Percentiles rank a stretch among this genome's conserved stretches.
Conservation (phyloP, 1,284 basidiomycete genomes). For the Cutaneotrichosporon dermatis region DNA sequence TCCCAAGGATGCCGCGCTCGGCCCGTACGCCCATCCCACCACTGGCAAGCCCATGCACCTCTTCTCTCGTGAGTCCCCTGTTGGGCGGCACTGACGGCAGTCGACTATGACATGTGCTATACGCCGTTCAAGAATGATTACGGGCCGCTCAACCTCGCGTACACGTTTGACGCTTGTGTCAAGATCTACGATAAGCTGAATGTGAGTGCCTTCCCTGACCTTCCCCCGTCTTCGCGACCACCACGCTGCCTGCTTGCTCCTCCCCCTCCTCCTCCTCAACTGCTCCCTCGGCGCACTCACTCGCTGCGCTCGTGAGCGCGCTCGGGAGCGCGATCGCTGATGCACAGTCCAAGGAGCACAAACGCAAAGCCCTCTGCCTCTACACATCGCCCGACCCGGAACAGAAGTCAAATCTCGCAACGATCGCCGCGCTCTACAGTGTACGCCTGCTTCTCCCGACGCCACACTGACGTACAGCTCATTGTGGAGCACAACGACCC, state of each 20-base stretch:
- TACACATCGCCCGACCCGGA: conserved; percentile 83
- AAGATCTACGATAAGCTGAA: conserved; percentile 81
- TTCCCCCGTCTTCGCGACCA: too few species aligned
- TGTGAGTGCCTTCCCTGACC: conserved; percentile 53
- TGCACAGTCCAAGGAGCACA: conserved; percentile 60
- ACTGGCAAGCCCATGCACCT: conserved; percentile 30
- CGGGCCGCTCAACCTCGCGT: conserved; percentile 87
- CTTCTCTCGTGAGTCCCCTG: conserved; percentile 44
- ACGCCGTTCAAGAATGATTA: conserved; percentile 91
- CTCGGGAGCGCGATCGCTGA: neutral
- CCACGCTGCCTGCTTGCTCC: too few species aligned
- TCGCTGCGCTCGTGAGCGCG: too few species aligned
- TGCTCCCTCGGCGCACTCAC: too few species aligned
- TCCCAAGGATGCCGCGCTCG: conserved; percentile 21
- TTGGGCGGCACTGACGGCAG: conserved; percentile 49
- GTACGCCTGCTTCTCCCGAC: conserved; percentile 16
- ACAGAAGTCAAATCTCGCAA: conserved; percentile 86
- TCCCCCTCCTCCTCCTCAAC: too few species aligned
- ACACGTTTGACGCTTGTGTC: conserved; percentile 91
- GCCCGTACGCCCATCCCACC: conserved; percentile 33
- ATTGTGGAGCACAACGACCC: conserved; percentile 88
- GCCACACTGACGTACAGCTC: conserved; percentile 58
- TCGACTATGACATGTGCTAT: conserved; percentile 81
- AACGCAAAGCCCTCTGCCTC: conserved; percentile 60
- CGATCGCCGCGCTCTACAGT: conserved; percentile 80